A percentile compares a stretch with the other conserved stretches of the same genome.
Conservation (phyloP, 345 rosid species). For the Gossypium anomalum region DNA sequence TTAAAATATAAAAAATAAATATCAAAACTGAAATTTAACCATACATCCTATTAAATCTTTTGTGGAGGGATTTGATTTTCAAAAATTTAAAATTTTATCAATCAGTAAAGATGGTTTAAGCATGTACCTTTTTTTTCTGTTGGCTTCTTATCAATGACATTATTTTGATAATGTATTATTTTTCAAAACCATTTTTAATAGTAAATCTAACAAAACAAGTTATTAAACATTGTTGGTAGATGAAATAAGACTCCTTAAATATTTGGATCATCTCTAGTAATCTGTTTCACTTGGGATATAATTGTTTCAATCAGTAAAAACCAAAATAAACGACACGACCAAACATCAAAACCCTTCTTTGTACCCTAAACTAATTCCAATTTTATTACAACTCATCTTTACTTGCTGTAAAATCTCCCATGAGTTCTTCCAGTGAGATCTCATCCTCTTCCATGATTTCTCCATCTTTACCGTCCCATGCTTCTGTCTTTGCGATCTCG, state of each 20-base stretch:
- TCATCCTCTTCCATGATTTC: constrained; percentile 78
- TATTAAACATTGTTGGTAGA: not conserved
- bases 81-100: no score
- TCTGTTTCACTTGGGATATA: not conserved
- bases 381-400: constrained; percentile 56
- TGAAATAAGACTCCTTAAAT: not conserved
- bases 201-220: no score
- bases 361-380: not conserved
- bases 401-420: constrained; percentile 52
- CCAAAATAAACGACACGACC: not conserved
- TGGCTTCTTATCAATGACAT: no score
- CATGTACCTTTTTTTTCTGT: not conserved
- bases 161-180: no score
- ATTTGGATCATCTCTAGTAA: not conserved
- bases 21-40: no score
- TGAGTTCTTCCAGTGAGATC: constrained; percentile 89
- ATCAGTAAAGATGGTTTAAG: not conserved
- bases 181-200: no score
- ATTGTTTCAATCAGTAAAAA: not conserved
- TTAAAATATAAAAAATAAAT: no score
- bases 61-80: no score
- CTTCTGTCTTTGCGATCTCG: constrained; percentile 51
- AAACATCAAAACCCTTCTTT: not conserved
- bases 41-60: no score
- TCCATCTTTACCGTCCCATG: constrained; percentile 96